A percentile compares a stretch with the other conserved stretches of the same genome.
Evolutionary conservation across 768 basidiomycete genomes (phyloP).

Genomic region (Tylopilus cervinicoccineus): DNA sequence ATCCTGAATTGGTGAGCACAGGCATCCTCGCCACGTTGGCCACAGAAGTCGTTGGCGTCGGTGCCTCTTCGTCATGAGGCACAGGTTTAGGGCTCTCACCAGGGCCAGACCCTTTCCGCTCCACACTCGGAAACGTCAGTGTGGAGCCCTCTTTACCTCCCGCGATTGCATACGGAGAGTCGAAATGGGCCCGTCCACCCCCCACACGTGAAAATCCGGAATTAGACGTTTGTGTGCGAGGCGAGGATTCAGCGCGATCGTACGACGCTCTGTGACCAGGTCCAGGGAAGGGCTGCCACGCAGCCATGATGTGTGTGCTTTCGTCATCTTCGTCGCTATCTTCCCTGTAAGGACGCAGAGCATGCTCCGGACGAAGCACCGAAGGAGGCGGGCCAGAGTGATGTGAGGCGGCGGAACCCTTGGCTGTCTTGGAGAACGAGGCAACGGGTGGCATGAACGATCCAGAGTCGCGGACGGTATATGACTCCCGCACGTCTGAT

Average conservation of each 20-base stretch:
- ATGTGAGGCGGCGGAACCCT: conserved; percentile 32
- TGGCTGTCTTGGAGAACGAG: conserved; percentile 26
- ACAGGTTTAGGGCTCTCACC: conserved; percentile 21
- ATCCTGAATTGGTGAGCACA: conserved; percentile 27
- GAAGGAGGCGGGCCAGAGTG: conserved; percentile 56
- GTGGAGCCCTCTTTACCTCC: conserved; percentile 47
- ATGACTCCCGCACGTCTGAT: conserved; percentile 28
- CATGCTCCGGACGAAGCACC: conserved; percentile 78
- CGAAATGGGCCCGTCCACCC: conserved; percentile 83
- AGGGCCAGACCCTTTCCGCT: conserved; percentile 34
- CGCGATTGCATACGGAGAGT: conserved; percentile 78
- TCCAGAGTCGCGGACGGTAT: conserved; percentile 37
- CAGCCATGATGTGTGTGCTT: conserved; percentile 84
- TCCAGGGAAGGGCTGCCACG: conserved; percentile 78
- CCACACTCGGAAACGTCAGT: conserved; percentile 64
- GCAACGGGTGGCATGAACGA: conserved; percentile 46
- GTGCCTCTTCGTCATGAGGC: conserved; percentile 38
- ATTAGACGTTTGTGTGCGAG: conserved; percentile 27
- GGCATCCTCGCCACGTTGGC: conserved; percentile 43
- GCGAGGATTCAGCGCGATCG: conserved; percentile 26
- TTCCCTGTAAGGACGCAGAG: conserved; percentile 68
- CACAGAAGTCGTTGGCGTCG: conserved; percentile 49
- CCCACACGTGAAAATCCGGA: conserved; percentile 85
- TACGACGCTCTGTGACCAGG: conserved; percentile 24
- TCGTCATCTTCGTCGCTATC: conserved; percentile 71